These are phyloP conservation scores for Stachybotrys chartarum DNA, from an alignment of 2,329 filamentous ascomycete species.

Conservation along the genomic window DNA sequence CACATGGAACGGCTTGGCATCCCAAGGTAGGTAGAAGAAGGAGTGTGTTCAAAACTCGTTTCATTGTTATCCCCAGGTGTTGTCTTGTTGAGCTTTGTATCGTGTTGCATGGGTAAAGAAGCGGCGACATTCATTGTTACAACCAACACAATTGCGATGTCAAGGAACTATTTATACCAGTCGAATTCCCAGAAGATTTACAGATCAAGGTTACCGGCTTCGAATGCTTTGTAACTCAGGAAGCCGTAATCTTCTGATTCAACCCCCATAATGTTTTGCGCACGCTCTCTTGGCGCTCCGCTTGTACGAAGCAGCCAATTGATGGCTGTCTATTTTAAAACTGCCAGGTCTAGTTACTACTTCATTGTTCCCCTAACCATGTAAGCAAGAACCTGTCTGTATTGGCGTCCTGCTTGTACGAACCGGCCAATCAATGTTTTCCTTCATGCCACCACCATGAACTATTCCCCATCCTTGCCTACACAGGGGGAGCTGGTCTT, in stretches of 20 bases:
- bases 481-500: neutral
- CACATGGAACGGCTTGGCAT: neutral
- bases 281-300: neutral
- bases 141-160: too few species aligned
- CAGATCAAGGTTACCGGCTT: neutral
- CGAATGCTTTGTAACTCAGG: neutral
- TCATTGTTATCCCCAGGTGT: too few species aligned
- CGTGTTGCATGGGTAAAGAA: too few species aligned
- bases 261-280: neutral
- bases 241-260: neutral
- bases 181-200: too few species aligned
- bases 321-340: too few species aligned
- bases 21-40: neutral
- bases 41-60: neutral
- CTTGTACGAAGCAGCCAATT: slow-evolving; percentile 15
- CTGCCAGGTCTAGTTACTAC: too few species aligned
- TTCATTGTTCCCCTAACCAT: too few species aligned
- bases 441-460: neutral
- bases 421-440: neutral
- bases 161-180: too few species aligned
- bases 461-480: neutral
- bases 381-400: too few species aligned
- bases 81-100: too few species aligned
- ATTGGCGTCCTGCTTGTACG: neutral
- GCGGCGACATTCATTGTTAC: too few species aligned